phyloP scores from a whole-genome alignment of 495 filamentous ascomycete genomes.

The Penicillium angulare region DNA sequence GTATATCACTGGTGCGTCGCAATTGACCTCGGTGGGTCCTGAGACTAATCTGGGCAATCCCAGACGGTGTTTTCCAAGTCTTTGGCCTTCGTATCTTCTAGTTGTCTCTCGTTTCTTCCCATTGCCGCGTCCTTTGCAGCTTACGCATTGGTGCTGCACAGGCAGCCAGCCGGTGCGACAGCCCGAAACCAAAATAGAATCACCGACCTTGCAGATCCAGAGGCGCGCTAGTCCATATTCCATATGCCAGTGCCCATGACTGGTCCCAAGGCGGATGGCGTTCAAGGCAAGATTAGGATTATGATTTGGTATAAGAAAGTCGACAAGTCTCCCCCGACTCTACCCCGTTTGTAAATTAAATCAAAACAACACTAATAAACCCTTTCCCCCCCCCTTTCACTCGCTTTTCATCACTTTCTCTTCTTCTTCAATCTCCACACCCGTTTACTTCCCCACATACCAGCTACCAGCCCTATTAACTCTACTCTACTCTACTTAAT shows the following conservation, averaged over 20 bases:
- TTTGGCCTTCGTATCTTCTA: no score
- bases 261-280: slow-evolving; percentile 8
- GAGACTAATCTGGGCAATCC: neutral
- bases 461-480: neutral
- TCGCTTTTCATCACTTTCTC: neutral
- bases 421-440: neutral
- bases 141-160: slow-evolving; percentile 18
- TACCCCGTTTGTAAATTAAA: no score
- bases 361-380: no score
- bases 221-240: slow-evolving; percentile 11
- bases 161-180: slow-evolving; percentile 20
- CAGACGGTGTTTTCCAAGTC: no score
- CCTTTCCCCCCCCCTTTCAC: neutral
- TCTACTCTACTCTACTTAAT: neutral
- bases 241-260: slow-evolving; percentile 7
- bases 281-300: neutral
- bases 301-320: slow-evolving; percentile 9
- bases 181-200: slow-evolving; percentile 28
- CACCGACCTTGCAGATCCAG: slow-evolving; percentile 25
- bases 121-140: no score
- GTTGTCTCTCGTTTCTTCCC: no score
- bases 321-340: neutral
- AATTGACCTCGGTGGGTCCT: neutral
- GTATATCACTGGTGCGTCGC: neutral
- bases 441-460: slow-evolving; percentile 2